These are phyloP conservation scores for Penicillium sp. DNA, from an alignment of 2,329 filamentous ascomycete species.

Conservation along the genomic window DNA sequence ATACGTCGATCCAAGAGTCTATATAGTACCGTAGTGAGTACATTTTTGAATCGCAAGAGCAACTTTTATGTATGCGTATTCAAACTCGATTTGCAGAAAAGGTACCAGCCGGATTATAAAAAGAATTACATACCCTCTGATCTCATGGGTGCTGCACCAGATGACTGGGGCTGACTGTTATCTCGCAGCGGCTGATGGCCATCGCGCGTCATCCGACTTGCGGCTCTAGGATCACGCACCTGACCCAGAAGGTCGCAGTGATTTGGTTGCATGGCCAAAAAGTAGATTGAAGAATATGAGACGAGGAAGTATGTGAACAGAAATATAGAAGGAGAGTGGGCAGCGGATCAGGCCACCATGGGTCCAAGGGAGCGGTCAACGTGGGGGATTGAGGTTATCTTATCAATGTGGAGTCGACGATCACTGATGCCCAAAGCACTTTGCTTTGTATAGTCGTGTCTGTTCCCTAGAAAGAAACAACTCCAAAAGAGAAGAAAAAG, in stretches of 20 bases:
- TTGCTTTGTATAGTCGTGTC: background rate
- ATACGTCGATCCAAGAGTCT: slow-evolving; percentile 97
- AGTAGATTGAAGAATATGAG: background rate
- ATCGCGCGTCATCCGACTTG: slow-evolving; percentile 38
- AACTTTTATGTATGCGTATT: slow-evolving; percentile 21
- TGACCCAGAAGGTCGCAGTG: slow-evolving; percentile 41
- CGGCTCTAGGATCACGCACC: slow-evolving; percentile 33
- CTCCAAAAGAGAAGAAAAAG: background rate
- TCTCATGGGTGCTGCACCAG: slow-evolving; percentile 38
- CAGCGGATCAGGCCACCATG: slow-evolving; percentile 20
- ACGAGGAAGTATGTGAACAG: background rate
- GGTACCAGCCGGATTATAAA: slow-evolving; percentile 16
- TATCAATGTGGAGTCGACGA: slow-evolving; percentile 26
- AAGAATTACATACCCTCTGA: slow-evolving; percentile 42
- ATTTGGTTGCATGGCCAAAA: slow-evolving; percentile 40
- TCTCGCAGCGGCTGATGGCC: slow-evolving; percentile 31
- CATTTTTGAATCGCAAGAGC: slow-evolving; percentile 28
- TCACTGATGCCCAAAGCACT: slow-evolving; percentile 23
- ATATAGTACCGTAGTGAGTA: slow-evolving; percentile 49
- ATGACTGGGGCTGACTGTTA: slow-evolving; percentile 36
- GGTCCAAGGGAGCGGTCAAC: slow-evolving; percentile 26
- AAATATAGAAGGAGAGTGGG: slow-evolving; percentile 1
- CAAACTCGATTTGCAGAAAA: slow-evolving; percentile 18
- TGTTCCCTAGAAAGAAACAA: background rate
- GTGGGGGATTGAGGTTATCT: slow-evolving; percentile 26